A percentile compares a stretch with the other conserved stretches of the same genome.
Conservation (phyloP, 2,329 filamentous ascomycete genomes). For the Pyrenochaeta sp. region DNA sequence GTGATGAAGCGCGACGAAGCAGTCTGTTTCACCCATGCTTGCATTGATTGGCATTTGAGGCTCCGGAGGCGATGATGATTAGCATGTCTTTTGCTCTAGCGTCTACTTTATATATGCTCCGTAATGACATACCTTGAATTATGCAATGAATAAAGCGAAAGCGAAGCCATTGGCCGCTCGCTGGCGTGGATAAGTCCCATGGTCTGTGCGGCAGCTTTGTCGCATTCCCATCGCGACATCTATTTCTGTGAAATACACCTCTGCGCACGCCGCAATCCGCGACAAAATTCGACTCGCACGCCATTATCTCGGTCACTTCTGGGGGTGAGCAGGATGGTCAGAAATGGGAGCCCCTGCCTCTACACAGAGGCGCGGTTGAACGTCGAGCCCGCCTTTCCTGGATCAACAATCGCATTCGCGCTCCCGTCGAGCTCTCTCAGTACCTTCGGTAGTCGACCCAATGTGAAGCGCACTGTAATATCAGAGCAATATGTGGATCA, state of each 20-base stretch:
- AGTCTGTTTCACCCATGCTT: no score
- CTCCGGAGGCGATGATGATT: constrained; percentile 10
- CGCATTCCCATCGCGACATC: constrained; percentile 35
- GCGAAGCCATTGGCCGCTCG: neutral
- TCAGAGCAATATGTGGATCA: constrained; percentile 55
- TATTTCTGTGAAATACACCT: constrained; percentile 45
- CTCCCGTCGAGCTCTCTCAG: constrained; percentile 45
- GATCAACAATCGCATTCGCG: constrained; percentile 73
- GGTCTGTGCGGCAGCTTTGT: constrained; percentile 30
- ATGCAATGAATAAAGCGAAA: neutral
- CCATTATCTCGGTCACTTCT: constrained; percentile 13
- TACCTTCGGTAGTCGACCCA: constrained; percentile 42
- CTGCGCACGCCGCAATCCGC: constrained; percentile 23
- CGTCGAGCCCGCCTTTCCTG: constrained; percentile 75
- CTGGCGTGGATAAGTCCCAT: neutral
- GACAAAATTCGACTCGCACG: constrained; percentile 17
- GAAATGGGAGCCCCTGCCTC: constrained; percentile 69
- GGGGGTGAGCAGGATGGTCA: constrained; percentile 75
- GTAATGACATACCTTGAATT: constrained; percentile 6
- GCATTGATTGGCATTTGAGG: constrained; percentile 25
- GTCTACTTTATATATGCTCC: constrained; percentile 4
- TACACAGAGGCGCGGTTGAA: constrained; percentile 90
- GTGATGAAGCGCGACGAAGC: constrained; percentile 10
- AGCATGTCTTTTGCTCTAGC: constrained; percentile 10
- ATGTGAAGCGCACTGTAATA: constrained; percentile 45